Base-by-base conservation (phyloP, 805 yeast species). In the Jamesozyma gamospora region DNA sequence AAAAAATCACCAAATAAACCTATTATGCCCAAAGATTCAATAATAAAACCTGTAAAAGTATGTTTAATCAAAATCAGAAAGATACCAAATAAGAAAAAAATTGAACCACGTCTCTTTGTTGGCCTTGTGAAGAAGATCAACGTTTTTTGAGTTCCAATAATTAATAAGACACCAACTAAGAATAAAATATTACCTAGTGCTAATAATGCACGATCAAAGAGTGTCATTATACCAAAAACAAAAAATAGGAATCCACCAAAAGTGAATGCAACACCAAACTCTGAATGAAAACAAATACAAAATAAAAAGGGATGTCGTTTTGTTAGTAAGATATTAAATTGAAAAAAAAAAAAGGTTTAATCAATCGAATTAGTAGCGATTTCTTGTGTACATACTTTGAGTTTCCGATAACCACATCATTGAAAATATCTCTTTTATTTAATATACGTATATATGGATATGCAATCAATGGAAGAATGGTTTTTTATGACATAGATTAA, bases 1-100 rank as follows among this genome's bases (percentile, higher is more conserved):
- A 90, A 83, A 61, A 92, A 88, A 62, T 92, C 97, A 28, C 87
- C 98, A 64, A 92, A 90, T 28, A 90, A 66, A 7, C 85, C 88
- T 44, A 90, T 63, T 19, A 90, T 85, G n/a, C 98, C 98, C 46
- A 88, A 66, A 37, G 81, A 74, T 60, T 90, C 98, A 30, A 90
- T 64, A 2, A 80, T 57, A 54, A 92, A 90, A 8, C 98, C 98
- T 19, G 79, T 52, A 55, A 92, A 83, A 1, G 96, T 76, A 65
- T 80, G 71, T 53, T 82, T 82, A 50, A 75, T 52, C 41, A 90
- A 65, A 39, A 92, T 90, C 48, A 90, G 63, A 12, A 79, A 38
- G 12, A 92, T 77, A 1, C 98, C 98, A 5, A 75, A 39, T 3
- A 66, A 65, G 55, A 92, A 87, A 49, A 88, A 85, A 12, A 88